These are phyloP conservation scores for Cyclostephanos invisitatus DNA, from an alignment of 108 stramenopile genomes.

Conservation along the genomic window DNA sequence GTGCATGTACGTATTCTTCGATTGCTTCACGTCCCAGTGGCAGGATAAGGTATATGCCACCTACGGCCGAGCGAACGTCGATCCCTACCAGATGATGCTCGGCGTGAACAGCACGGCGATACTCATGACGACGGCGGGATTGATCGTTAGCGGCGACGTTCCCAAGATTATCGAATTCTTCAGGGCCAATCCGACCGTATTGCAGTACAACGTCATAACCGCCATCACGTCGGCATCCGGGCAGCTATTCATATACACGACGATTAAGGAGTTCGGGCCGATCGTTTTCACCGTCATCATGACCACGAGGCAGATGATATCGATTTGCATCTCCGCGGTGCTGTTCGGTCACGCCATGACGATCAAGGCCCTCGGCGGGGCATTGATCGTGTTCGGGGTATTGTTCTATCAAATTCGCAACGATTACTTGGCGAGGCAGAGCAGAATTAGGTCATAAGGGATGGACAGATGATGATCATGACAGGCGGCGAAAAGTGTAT, in stretches of 20 bases:
- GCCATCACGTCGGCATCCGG: slow-evolving; percentile 94
- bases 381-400: slow-evolving; percentile 90
- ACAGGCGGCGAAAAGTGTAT: neutral
- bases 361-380: slow-evolving; percentile 72
- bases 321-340: slow-evolving; percentile 91
- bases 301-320: slow-evolving; percentile 96
- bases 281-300: slow-evolving; percentile 95
- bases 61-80: slow-evolving; percentile 88
- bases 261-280: slow-evolving; percentile 86
- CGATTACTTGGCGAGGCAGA: slow-evolving; percentile 68
- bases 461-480: neutral
- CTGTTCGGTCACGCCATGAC: slow-evolving; percentile 91
- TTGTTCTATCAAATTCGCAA: slow-evolving; percentile 91
- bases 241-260: slow-evolving; percentile 92
- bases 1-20: slow-evolving; percentile 91
- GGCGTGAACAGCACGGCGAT: slow-evolving; percentile 96
- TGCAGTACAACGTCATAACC: slow-evolving; percentile 93
- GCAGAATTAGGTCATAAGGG: slow-evolving; percentile 13
- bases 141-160: slow-evolving; percentile 91
- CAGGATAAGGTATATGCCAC: slow-evolving; percentile 94
- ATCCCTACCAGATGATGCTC: slow-evolving; percentile 99
- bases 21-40: slow-evolving; percentile 99
- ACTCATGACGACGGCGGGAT: slow-evolving; percentile 86
- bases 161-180: slow-evolving; percentile 91
- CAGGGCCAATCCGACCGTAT: slow-evolving; percentile 77